A percentile compares a stretch with the other conserved stretches of the same genome.
phyloP scores from a whole-genome alignment of 73 alveolate species.

The Tetrahymena borealis region DNA sequence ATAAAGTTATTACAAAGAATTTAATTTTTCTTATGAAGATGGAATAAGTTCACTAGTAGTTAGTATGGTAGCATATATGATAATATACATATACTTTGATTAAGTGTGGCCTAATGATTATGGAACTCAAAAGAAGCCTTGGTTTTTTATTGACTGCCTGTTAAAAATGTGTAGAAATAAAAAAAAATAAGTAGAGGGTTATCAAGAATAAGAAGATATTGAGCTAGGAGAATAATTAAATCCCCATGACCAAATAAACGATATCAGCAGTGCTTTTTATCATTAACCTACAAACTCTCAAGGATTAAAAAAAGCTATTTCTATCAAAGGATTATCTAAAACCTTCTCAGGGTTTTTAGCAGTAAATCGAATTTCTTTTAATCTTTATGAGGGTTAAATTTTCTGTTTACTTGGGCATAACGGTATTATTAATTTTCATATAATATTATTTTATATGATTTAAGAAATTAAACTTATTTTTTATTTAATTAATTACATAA shows the following conservation, averaged over 20 bases:
- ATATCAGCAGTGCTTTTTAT: conserved; percentile 12
- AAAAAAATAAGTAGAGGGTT: neutral
- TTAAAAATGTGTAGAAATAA: neutral
- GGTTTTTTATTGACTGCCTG: conserved; percentile 3
- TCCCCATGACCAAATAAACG: neutral
- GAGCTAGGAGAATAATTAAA: neutral
- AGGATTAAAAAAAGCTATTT: neutral
- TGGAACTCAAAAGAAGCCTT: conserved; percentile 29
- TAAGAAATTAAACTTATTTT: no score
- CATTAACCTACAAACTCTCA: neutral
- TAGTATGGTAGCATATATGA: neutral
- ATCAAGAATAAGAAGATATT: neutral
- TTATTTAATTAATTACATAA: no score
- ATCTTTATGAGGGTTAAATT: conserved; percentile 6
- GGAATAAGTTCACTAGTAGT: conserved; percentile 9
- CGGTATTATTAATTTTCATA: conserved; percentile 23
- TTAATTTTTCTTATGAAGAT: neutral
- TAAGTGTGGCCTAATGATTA: conserved; percentile 39
- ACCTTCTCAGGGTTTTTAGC: conserved; percentile 71
- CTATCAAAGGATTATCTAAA: neutral
- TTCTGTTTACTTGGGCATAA: conserved; percentile 94
- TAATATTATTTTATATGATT: neutral
- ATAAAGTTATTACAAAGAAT: neutral
- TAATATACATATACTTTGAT: conserved; percentile 19
- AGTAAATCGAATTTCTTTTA: conserved; percentile 61